These are phyloP conservation scores for Trichoderma reesei DNA, from an alignment of 495 filamentous ascomycete genomes.

Conservation along the genomic window DNA sequence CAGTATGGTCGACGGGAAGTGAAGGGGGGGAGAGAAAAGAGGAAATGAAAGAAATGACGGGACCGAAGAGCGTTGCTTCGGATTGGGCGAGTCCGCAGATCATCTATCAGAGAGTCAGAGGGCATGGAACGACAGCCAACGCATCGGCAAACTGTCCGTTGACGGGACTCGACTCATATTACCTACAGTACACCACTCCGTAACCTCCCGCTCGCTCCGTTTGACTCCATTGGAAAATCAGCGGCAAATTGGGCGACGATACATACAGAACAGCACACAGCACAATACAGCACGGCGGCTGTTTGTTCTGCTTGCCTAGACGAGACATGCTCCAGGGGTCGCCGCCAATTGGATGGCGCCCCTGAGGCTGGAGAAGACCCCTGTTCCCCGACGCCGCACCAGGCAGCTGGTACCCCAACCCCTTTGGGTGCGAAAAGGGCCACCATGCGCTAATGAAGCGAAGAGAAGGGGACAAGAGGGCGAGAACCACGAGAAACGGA, in stretches of 20 bases:
- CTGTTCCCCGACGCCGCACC: not conserved
- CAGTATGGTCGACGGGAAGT: too few relatives aligned
- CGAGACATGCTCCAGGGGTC: constrained; percentile 8
- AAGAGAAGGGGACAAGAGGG: not conserved
- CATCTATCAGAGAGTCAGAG: too few relatives aligned
- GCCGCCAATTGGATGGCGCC: constrained; percentile 6
- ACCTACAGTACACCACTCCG: not conserved
- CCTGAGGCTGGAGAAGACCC: constrained; percentile 4
- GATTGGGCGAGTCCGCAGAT: too few relatives aligned
- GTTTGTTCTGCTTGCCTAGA: constrained; percentile 4
- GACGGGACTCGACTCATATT: not conserved
- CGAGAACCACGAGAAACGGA: not conserved
- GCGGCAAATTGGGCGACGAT: constrained; percentile 6
- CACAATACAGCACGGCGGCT: not conserved
- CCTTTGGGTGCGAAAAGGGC: not conserved
- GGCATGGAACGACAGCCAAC: not conserved
- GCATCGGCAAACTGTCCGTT: not conserved
- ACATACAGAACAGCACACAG: too few relatives aligned
- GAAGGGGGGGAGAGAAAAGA: too few relatives aligned
- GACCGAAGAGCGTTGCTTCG: too few relatives aligned
- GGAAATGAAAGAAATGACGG: too few relatives aligned
- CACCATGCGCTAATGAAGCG: constrained; percentile 9
- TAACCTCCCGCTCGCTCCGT: not conserved
- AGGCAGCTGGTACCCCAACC: not conserved
- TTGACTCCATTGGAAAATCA: not conserved